Evolutionary conservation across 768 basidiomycete genomes (phyloP).

Genomic region (Lentinula sp.): DNA sequence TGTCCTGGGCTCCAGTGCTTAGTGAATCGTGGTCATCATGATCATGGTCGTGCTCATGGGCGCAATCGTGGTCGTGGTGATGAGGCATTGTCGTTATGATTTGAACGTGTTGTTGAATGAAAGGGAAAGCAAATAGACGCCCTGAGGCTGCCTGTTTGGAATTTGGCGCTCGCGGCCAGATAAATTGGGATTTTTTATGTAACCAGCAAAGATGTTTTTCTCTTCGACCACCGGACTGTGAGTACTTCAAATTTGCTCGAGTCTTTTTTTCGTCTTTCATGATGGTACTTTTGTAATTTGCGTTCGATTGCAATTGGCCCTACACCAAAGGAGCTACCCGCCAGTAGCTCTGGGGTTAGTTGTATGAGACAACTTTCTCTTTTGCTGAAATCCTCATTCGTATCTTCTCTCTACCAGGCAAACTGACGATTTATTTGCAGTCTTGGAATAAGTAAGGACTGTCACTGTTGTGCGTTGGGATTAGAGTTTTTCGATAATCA

Average conservation of each 20-base stretch:
- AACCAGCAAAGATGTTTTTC: too few species aligned
- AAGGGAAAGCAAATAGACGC: not conserved
- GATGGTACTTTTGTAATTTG: slow-evolving; percentile 81
- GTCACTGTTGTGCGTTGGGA: too few species aligned
- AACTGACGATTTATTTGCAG: not conserved
- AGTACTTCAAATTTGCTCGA: not conserved
- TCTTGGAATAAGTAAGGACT: not conserved
- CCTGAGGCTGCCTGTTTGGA: not conserved
- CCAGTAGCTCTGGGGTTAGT: slow-evolving; percentile 66
- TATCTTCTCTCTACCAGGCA: slow-evolving; percentile 1
- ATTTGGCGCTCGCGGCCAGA: too few species aligned
- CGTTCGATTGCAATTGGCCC: slow-evolving; percentile 65
- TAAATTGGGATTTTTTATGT: too few species aligned
- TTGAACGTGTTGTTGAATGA: not conserved
- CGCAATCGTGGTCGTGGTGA: slow-evolving; percentile 50
- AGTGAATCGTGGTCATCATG: slow-evolving; percentile 48
- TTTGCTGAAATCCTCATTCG: slow-evolving; percentile 33
- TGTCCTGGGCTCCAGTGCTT: slow-evolving; percentile 52
- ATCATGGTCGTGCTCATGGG: slow-evolving; percentile 51
- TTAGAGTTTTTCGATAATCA: not conserved
- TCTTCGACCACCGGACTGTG: not conserved
- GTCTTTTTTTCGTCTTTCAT: slow-evolving; percentile 10
- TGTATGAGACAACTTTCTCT: slow-evolving; percentile 61
- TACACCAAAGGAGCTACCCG: slow-evolving; percentile 70
- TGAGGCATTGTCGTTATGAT: slow-evolving; percentile 37